Conservation (phyloP, 2,329 filamentous ascomycete genomes). For the Hypoxylon sp. region DNA sequence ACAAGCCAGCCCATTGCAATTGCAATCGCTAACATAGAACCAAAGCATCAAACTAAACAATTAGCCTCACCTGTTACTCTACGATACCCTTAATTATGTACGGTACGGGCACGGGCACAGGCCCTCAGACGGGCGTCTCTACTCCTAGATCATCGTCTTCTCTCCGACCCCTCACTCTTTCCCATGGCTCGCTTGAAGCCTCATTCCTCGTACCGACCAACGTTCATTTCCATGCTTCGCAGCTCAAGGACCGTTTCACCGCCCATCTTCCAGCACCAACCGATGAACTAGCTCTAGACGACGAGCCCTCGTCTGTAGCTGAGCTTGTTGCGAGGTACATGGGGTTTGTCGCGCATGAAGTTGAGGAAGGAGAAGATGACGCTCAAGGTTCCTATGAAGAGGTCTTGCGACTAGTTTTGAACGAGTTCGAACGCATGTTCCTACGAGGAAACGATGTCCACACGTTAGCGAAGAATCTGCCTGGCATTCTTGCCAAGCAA, state of each 20-base stretch:
- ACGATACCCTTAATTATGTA: slow-evolving; percentile 75
- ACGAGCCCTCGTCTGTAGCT: slow-evolving; percentile 94
- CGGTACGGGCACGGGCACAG: slow-evolving; percentile 72
- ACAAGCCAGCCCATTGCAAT: no score
- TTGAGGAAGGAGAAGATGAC: slow-evolving; percentile 92
- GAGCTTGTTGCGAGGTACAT: slow-evolving; percentile 95
- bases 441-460: slow-evolving; percentile 96
- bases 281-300: slow-evolving; percentile 96
- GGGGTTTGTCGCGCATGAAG: slow-evolving; percentile 85
- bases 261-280: slow-evolving; percentile 87
- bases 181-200: slow-evolving; percentile 94
- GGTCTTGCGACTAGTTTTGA: slow-evolving; percentile 88
- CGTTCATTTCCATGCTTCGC: slow-evolving; percentile 94
- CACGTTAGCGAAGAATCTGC: slow-evolving; percentile 82
- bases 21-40: slow-evolving; percentile 12
- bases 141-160: slow-evolving; percentile 95
- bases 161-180: slow-evolving; percentile 87
- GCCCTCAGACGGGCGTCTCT: slow-evolving; percentile 93
- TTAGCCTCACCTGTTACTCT: slow-evolving; percentile 22
- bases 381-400: slow-evolving; percentile 88
- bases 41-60: slow-evolving; percentile 10
- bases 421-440: slow-evolving; percentile 96
- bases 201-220: slow-evolving; percentile 95
- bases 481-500: slow-evolving; percentile 94
- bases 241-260: slow-evolving; percentile 90